These are phyloP conservation scores for Candida sp. DNA, from an alignment of 1,139 yeast genomes.

Conservation along the genomic window DNA sequence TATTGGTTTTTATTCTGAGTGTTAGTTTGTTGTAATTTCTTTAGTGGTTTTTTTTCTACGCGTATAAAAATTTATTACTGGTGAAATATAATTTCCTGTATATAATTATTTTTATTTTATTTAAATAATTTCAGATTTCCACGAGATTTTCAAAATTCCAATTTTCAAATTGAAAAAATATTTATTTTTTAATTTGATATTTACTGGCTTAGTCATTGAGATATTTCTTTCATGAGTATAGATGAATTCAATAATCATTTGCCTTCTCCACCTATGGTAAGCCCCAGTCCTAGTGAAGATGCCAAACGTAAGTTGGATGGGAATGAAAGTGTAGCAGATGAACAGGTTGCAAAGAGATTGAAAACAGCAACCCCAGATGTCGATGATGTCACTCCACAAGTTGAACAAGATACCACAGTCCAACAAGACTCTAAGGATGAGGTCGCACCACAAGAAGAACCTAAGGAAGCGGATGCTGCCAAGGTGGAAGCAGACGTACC, in stretches of 20 bases:
- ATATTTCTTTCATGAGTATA: neutral
- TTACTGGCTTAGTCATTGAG: neutral
- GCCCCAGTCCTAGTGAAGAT: conserved; percentile 30
- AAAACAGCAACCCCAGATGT: conserved; percentile 1
- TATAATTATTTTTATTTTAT: neutral
- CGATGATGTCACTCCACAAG: neutral
- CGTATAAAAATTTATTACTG: neutral
- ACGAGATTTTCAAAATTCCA: neutral
- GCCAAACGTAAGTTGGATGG: neutral
- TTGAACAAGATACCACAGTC: neutral
- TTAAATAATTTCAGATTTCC: neutral
- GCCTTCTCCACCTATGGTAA: conserved; percentile 46
- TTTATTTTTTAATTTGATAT: neutral
- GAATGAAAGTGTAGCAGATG: conserved; percentile 4
- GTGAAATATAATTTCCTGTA: neutral
- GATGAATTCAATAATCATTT: conserved; percentile 3
- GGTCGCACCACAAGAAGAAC: neutral
- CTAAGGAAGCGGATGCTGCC: conserved; percentile 6
- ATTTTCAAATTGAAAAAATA: too few species aligned
- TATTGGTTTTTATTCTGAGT: neutral
- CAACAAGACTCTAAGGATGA: too few species aligned
- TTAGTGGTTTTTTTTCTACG: neutral
- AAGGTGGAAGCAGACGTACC: conserved; percentile 3
- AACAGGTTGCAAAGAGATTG: neutral
- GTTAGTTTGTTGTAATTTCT: neutral